Evolutionary conservation across 1,284 basidiomycete genomes (phyloP).

Genomic region (Pseudozyma sp.): DNA sequence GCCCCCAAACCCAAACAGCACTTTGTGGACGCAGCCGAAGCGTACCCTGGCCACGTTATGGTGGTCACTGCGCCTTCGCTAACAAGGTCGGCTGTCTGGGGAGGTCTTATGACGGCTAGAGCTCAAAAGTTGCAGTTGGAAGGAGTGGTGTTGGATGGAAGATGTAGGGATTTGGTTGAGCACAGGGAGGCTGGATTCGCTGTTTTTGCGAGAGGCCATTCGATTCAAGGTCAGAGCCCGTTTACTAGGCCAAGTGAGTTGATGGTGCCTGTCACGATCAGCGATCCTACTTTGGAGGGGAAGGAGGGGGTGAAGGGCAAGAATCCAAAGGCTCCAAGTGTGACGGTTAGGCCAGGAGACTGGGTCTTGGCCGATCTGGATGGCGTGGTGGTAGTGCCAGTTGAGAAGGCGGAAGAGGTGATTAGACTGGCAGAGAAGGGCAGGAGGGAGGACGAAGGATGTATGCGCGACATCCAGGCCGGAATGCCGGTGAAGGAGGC

Average conservation of each 20-base stretch:
- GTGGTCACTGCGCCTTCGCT: conserved; percentile 82
- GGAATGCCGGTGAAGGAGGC: conserved; percentile 81
- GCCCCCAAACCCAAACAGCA: conserved; percentile 80
- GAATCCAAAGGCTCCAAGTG: conserved; percentile 69
- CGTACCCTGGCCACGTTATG: conserved; percentile 74
- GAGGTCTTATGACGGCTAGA: conserved; percentile 88
- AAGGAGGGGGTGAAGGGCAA: conserved; percentile 15
- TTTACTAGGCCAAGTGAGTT: conserved; percentile 86
- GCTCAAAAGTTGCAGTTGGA: conserved; percentile 77
- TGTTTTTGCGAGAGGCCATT: conserved; percentile 78
- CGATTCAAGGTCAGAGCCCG: conserved; percentile 86
- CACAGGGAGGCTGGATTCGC: conserved; percentile 76
- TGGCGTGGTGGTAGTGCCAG: conserved; percentile 86
- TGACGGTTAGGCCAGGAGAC: conserved; percentile 81
- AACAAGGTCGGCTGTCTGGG: conserved; percentile 88
- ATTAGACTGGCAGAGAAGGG: conserved; percentile 76
- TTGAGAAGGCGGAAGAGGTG: conserved; percentile 74
- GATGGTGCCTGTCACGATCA: conserved; percentile 79
- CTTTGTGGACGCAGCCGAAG: conserved; percentile 84
- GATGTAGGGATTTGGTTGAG: conserved; percentile 84
- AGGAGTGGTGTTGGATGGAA: conserved; percentile 82
- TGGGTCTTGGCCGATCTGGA: conserved; percentile 87
- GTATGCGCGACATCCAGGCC: conserved; percentile 80
- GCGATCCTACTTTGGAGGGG: conserved; percentile 51
- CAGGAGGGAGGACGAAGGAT: conserved; percentile 78